Evolutionary conservation across 1,284 basidiomycete species (phyloP), one percentile per base, ranked within the genome.

Genomic region (Cutaneotrichosporon sp.): DNA sequence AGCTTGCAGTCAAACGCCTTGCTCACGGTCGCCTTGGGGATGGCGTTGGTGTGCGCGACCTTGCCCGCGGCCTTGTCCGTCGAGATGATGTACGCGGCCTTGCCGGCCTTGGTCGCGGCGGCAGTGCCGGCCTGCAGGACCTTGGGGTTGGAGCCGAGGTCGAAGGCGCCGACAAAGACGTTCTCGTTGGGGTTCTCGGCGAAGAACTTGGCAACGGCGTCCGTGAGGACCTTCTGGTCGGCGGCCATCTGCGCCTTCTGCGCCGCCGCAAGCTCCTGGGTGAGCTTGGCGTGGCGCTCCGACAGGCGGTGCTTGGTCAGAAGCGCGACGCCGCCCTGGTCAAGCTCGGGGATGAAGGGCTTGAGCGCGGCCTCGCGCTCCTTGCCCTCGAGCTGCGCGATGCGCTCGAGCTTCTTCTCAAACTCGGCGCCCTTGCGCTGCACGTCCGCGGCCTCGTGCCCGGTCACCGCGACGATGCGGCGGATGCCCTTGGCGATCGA

Each of bases 401-500:
- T 84, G 58, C 82, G 82, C 60, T 87, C 85, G 49, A 98, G 84
- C 64, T 84, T 85, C 5, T 83, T 80, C 62, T 85, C 83, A 47
- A 93, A 84, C 22, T 84, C 83, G 64, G 86, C 84, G 1, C 91
- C 92, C 47, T 85, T 77, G 33, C 89, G 87, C 8, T 85, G 87
- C 4, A 90, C 93, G 38, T 89, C 87, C 25, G 88, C 85, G 0
- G 95, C 95, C 77, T 98, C 94, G 70, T 94, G 87, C 18, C 95
- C 95, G 1, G 97, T 98, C 42, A 99, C 89, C 20, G 94, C 95
- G 49, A 91, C 89, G 60, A 99, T 89, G 56, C 95, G 88, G 60
- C 97, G 89, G 69, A 97, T 95, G 46, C 95, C 95, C 83, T 98
- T 99, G 31, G 95, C 97, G 69, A 99, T 99, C 52, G 95, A 95